Evolutionary conservation across 257 asterid genomes (phyloP), one percentile per base, ranked within the genome.

Genomic region (Cordia subcordata): DNA sequence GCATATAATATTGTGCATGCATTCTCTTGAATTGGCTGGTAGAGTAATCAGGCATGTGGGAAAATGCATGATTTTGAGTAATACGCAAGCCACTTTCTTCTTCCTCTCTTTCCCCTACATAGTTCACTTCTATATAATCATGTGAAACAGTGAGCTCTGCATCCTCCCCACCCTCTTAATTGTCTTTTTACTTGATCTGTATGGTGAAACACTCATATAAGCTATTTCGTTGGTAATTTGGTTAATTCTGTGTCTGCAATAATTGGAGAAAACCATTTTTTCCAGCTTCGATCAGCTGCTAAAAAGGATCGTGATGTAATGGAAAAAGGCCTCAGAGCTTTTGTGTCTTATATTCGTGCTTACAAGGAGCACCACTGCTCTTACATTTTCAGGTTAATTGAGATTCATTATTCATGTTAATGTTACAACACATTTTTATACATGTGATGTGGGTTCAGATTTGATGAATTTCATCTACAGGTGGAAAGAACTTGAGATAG

Each of bases 401-500:
- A 17, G 38, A n/a, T 52, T 64, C 33, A 19, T 39, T 12, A 11
- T 42, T 16, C 51, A 12, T 12, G 8, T 18, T 58, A 27, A 27
- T 5, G 49, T 16, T 18, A 14, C 5, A 55, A 51, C 14, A 22
- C 58, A 49, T 57, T 44, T 39, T 64, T 57, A 49, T 53, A 18
- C 44, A 40, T 62, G 40, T 44, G 62, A 40, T 62, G 40, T 44
- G 62, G 58, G 15, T 19, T 44, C 17, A 55, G 38, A 47, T 45
- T 57, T 39, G 1, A 27, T 37, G 50, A 11, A 42, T 58, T 61
- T 11, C 20, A 40, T 50, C 38, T 63, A 52, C 77, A 88, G 99
- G 70, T 89, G 96, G 97, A 93, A 86, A 87, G 94, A 85, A 52
- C 97, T 93, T 67, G 97, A 93, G 77, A 85, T 93, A 62, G 99